These are phyloP conservation scores for Spathaspora hagerdaliae DNA, from an alignment of 805 yeast genomes.

Conservation along the genomic window DNA sequence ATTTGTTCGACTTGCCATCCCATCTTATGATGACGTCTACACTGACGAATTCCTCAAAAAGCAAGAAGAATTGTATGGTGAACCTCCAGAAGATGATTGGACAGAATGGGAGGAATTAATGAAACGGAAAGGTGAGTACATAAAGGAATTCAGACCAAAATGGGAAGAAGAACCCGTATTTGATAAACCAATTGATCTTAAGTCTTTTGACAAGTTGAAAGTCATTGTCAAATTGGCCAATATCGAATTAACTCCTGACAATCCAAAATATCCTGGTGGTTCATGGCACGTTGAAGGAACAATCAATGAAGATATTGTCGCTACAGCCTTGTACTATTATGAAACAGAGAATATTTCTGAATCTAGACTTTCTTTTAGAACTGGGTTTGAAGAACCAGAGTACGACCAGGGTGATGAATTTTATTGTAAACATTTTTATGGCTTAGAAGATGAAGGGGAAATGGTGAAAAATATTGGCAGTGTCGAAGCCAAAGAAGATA, in stretches of 20 bases:
- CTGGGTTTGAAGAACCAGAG: constrained; percentile 23
- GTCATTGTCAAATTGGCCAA: constrained; percentile 39
- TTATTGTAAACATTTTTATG: constrained; percentile 22
- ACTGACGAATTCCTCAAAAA: constrained; percentile 10
- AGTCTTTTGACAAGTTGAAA: constrained; percentile 20
- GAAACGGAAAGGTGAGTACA: constrained; percentile 4
- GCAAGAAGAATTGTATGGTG: constrained; percentile 5
- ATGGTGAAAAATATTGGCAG: constrained; percentile 22
- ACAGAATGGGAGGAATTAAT: constrained; percentile 8
- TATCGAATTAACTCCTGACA: constrained; percentile 38
- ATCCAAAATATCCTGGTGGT: constrained; percentile 35
- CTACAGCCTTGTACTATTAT: constrained; percentile 38
- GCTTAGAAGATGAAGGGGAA: constrained; percentile 24
- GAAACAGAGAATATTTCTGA: constrained; percentile 35
- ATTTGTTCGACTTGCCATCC: constrained; percentile 12
- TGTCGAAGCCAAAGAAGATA: constrained; percentile 19
- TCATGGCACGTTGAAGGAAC: constrained; percentile 44
- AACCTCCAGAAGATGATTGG: constrained; percentile 6
- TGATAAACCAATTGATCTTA: constrained; percentile 11
- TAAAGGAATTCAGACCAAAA: constrained; percentile 4
- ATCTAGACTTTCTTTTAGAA: constrained; percentile 27
- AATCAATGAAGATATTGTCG: constrained; percentile 38
- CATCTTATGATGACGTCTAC: constrained; percentile 14
- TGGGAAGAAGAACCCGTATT: constrained; percentile 5
- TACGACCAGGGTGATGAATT: constrained; percentile 32